Percentiles rank a stretch among this genome's conserved stretches.
These are phyloP conservation scores for Auriculariales sp. DNA, from an alignment of 768 basidiomycete genomes.

Conservation along the genomic window DNA sequence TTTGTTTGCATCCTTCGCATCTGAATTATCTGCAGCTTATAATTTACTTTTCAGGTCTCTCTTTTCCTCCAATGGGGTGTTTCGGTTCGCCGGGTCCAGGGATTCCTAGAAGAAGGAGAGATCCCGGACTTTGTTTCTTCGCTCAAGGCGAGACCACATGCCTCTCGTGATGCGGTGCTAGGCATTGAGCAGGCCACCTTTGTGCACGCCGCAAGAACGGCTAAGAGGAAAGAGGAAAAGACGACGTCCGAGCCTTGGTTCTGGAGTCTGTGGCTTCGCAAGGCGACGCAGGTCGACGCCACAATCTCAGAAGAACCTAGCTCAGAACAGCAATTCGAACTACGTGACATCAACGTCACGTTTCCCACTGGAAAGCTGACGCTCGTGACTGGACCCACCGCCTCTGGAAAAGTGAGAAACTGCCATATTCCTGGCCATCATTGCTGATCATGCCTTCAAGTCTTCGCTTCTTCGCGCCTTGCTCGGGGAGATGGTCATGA, in stretches of 20 bases:
- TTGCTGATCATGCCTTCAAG: background rate
- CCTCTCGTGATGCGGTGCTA: conserved; percentile 28
- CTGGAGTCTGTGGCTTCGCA: conserved; percentile 1
- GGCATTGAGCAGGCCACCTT: conserved; percentile 46
- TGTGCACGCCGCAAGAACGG: conserved; percentile 28
- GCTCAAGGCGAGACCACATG: too few species aligned
- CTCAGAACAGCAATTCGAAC: conserved; percentile 33
- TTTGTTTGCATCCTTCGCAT: conserved; percentile 64
- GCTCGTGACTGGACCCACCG: conserved; percentile 44
- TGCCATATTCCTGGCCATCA: conserved; percentile 8
- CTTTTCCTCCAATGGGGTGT: conserved; percentile 35
- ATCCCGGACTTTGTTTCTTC: conserved; percentile 53
- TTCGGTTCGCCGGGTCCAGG: conserved; percentile 50
- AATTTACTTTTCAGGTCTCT: background rate
- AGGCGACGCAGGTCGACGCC: conserved; percentile 8
- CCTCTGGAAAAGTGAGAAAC: conserved; percentile 23
- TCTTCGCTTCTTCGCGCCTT: conserved; percentile 14
- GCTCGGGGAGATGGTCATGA: conserved; percentile 13
- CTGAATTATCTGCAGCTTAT: conserved; percentile 8
- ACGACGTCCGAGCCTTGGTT: conserved; percentile 10
- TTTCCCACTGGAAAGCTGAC: conserved; percentile 65
- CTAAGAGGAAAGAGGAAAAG: conserved; percentile 14
- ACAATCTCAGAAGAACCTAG: conserved; percentile 13
- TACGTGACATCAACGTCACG: conserved; percentile 46
- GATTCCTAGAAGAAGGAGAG: conserved; percentile 57